Evolutionary conservation across 2,329 filamentous ascomycete species (phyloP), one percentile per base, ranked within the genome.

Genomic region (Pseudogymnoascus sp.): DNA sequence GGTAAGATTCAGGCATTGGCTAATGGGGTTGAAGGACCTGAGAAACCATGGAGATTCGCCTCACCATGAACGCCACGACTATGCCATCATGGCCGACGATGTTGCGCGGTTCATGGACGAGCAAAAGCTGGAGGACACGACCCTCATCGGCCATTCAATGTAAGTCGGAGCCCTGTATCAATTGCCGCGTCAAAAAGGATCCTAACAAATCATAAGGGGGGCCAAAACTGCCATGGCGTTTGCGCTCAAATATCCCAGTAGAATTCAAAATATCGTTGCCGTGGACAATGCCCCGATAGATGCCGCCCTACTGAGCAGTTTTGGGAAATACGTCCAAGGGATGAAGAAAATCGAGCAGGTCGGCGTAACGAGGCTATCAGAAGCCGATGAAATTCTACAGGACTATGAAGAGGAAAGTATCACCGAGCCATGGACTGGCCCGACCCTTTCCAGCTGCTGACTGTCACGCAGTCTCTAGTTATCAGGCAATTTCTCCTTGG

Each of bases 121-220:
- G 61, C 87, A 95, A 72, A 77, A 79, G 3, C 76, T 97, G n/a
- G 77, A 81, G 47, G 78, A 88, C 29, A 80, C 87, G 1, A 91
- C 89, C 0, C 76, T 97, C 29, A 94, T 97, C 69, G 93, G 93
- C 0, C 94, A 97, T 75, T 96, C 91, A 1, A 97, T 97, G 93
- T 89, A 74, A 69, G 81, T 68, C 29, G 13, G 13, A 24, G 7
- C 8, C 6, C 10, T 3, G 9, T 33, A 33, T 8, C 35, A 21
- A 33, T 35, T 54, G 8, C 10, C 15, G n/a, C 2, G 5, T 54
- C 17, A 11, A 41, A 40, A 35, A 41, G 29, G n/a, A n/a, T 26
- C 35, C 24, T 15, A 61, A 29, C 31, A 58, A 11, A 35, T 11
- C 26, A 33, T 24, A 62, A 89, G 86, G 87, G 93, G 94, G 65